Conservation (phyloP, 257 asterid species). For the Prunella vulgaris region DNA sequence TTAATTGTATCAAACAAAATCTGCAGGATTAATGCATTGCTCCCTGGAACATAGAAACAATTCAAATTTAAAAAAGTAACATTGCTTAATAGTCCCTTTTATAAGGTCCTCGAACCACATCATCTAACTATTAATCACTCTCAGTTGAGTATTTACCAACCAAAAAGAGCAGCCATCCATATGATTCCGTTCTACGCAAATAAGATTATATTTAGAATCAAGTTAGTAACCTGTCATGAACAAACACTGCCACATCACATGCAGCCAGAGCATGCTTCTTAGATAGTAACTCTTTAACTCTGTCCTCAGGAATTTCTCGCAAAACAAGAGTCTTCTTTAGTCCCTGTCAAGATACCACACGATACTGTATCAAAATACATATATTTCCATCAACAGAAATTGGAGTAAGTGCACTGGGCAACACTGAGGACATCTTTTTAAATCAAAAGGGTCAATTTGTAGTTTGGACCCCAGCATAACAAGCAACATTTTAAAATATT, state of each 20-base stretch:
- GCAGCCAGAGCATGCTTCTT: slow-evolving; percentile 77
- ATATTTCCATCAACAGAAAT: slow-evolving; percentile 14
- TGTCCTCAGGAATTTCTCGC: slow-evolving; percentile 81
- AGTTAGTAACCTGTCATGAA: slow-evolving; percentile 79
- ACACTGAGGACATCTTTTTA: not conserved
- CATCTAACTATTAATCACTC: not conserved
- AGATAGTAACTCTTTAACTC: slow-evolving; percentile 60
- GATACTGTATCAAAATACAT: not conserved
- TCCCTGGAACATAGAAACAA: not conserved
- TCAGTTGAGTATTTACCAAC: not conserved
- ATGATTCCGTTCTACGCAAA: not conserved
- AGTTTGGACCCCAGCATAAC: not conserved
- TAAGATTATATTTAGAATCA: slow-evolving; percentile 6
- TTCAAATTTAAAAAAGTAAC: not conserved
- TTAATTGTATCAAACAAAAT: not conserved
- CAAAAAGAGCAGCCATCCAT: not conserved
- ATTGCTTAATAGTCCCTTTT: not conserved
- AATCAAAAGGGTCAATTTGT: no score
- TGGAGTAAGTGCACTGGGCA: not conserved
- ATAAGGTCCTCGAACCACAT: not conserved
- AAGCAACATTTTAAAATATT: not conserved
- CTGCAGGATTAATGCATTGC: not conserved
- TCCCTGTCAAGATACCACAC: slow-evolving; percentile 44
- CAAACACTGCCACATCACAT: slow-evolving; percentile 89
- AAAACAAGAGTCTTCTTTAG: slow-evolving; percentile 70